Percentiles rank a stretch among this genome's conserved stretches.
These are phyloP conservation scores for Excoecaria cochinchinensis DNA, from an alignment of 345 rosid species.

Conservation along the genomic window DNA sequence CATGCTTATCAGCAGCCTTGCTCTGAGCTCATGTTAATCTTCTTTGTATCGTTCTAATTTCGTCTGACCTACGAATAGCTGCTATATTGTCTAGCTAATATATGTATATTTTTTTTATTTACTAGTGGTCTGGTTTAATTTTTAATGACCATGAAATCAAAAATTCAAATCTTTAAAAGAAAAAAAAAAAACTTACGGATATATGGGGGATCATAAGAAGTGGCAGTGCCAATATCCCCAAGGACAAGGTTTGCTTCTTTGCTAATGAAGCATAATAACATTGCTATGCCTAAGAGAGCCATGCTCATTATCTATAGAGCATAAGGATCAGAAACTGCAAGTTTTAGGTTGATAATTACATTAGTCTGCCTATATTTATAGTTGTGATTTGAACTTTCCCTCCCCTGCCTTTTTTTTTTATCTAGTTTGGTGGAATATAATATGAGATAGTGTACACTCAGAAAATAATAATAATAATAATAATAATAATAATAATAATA, in stretches of 20 bases:
- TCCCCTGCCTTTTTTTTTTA: neutral
- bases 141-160: neutral
- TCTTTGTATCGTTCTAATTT: too few relatives aligned
- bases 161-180: too few relatives aligned
- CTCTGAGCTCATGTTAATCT: too few relatives aligned
- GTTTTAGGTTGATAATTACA: neutral
- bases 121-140: too few relatives aligned
- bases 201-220: constrained; percentile 30
- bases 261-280: constrained; percentile 8
- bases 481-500: too few relatives aligned
- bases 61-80: too few relatives aligned
- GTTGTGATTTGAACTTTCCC: neutral
- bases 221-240: constrained; percentile 34
- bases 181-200: constrained; percentile 23
- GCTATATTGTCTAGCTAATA: too few relatives aligned
- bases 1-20: too few relatives aligned
- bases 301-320: neutral
- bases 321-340: neutral
- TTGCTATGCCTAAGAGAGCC: neutral
- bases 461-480: too few relatives aligned
- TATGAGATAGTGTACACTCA: too few relatives aligned
- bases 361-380: neutral
- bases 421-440: too few relatives aligned
- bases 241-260: constrained; percentile 6
- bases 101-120: too few relatives aligned